Evolutionary conservation across 345 rosid genomes (phyloP), one percentile per base, ranked within the genome.

Genomic region (Dipteronia sinensis): DNA sequence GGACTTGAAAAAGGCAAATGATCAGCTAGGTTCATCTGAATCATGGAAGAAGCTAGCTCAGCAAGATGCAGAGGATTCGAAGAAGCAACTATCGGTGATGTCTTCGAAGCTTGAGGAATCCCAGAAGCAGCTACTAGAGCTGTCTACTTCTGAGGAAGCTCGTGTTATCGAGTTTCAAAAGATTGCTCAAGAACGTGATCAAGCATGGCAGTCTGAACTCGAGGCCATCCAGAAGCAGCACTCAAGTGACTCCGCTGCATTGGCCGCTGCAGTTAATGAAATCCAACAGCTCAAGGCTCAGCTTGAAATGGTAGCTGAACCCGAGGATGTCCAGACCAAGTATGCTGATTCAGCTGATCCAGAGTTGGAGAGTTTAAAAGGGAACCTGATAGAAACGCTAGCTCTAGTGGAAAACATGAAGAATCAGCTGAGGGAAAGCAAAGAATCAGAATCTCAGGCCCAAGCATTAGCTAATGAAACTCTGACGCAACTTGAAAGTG

Each of bases 1-100:
- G 77, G 98, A 94, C 77, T 89, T 97, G 77, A 93, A 89, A 87
- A 94, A 89, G 87, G 83, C 89, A 20, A 94, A 89, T 83, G 98
- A 91, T 62, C 89, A 94, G 83, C 81, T 91, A 29, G 82, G 56
- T 66, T 78, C 84, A 61, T 89, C 93, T 55, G 97, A 94, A 80
- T 84, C 92, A 75, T 82, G 85, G 83, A 97, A 87, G 88, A 88
- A 87, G 82, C 92, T 85, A 76, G 95, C 92, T 44, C 90, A 86
- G 82, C 84, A 90, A 86, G 93, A 96, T 69, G 92, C 94, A 47
- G 98, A 90, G 74, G 94, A 90, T 42, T 83, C 93, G 74, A 89
- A 84, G 89, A 89, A 90, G 76, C 92, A 90, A 73, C 78, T 91
- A 0, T 64, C 71, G 25, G 84, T 82, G 71, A 64, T 90, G 87